Evolutionary conservation across 2,329 filamentous ascomycete genomes (phyloP).

Genomic region (Paramyrothecium roridum): DNA sequence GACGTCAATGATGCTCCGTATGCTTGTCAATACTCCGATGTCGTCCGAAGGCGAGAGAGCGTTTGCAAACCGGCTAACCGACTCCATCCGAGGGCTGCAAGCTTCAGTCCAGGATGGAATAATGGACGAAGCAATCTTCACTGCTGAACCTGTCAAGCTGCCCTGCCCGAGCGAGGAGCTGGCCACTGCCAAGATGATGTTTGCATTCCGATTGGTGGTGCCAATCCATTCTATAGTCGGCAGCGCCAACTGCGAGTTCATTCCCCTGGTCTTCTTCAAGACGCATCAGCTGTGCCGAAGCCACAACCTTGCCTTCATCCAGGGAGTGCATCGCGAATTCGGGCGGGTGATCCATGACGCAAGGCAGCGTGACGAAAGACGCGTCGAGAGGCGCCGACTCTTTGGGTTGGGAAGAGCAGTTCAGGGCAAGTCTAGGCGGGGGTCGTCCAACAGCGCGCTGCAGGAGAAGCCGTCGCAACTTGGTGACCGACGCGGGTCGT

Average conservation of each 20-base stretch:
- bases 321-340: slow-evolving; percentile 59
- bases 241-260: slow-evolving; percentile 52
- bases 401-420: slow-evolving; percentile 3
- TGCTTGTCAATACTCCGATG: slow-evolving; percentile 28
- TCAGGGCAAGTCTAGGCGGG: not conserved
- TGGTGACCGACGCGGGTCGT: slow-evolving; percentile 8
- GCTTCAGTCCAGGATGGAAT: slow-evolving; percentile 39
- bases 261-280: slow-evolving; percentile 63
- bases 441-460: not conserved
- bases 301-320: slow-evolving; percentile 57
- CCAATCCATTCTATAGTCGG: slow-evolving; percentile 55
- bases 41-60: slow-evolving; percentile 33
- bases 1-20: slow-evolving; percentile 25
- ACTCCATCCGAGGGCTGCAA: slow-evolving; percentile 36
- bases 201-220: slow-evolving; percentile 59
- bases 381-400: slow-evolving; percentile 7
- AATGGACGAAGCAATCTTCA: slow-evolving; percentile 43
- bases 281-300: slow-evolving; percentile 61
- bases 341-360: slow-evolving; percentile 39
- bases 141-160: slow-evolving; percentile 37
- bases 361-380: slow-evolving; percentile 6
- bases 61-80: slow-evolving; percentile 43
- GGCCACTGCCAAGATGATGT: slow-evolving; percentile 27
- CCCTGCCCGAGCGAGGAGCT: slow-evolving; percentile 28
- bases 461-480: slow-evolving; percentile 5